These are phyloP conservation scores for Fraxinus sp. DNA, from an alignment of 305 asterid genomes.

Conservation along the genomic window DNA sequence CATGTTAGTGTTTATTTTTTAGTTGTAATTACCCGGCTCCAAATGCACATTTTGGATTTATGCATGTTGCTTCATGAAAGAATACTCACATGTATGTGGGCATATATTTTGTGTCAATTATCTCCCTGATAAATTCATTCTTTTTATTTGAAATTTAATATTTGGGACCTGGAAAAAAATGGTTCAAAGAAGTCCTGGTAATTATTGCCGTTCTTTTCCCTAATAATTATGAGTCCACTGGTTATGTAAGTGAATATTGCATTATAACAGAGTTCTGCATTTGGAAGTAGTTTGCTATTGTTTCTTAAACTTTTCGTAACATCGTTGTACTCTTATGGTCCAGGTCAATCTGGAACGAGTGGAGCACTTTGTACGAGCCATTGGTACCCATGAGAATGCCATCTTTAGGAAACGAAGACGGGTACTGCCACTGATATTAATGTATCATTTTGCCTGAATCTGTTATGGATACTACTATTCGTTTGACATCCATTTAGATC, in stretches of 20 bases:
- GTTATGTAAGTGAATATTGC: constrained; percentile 9
- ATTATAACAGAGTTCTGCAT: background rate
- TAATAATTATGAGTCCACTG: constrained; percentile 1
- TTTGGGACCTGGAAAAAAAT: background rate
- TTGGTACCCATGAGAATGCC: constrained; percentile 44
- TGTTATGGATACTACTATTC: background rate
- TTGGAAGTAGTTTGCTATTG: background rate
- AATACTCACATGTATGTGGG: background rate
- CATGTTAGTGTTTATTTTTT: background rate
- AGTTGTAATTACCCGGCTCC: background rate
- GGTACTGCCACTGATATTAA: constrained; percentile 31
- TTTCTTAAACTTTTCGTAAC: background rate
- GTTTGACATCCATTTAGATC: constrained; percentile 8
- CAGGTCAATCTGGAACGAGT: constrained; percentile 56
- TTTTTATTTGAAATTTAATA: background rate
- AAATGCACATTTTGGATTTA: background rate
- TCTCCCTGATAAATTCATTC: background rate
- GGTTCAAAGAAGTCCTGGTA: background rate
- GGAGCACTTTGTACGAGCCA: constrained; percentile 48
- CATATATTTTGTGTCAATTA: background rate
- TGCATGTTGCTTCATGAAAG: background rate
- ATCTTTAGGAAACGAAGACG: constrained; percentile 48
- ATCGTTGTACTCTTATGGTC: constrained; percentile 17
- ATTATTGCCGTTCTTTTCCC: constrained; percentile 1
- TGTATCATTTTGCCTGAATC: constrained; percentile 8